phyloP scores from a whole-genome alignment of 1,284 basidiomycete species.

The Meira miltonrushii region DNA sequence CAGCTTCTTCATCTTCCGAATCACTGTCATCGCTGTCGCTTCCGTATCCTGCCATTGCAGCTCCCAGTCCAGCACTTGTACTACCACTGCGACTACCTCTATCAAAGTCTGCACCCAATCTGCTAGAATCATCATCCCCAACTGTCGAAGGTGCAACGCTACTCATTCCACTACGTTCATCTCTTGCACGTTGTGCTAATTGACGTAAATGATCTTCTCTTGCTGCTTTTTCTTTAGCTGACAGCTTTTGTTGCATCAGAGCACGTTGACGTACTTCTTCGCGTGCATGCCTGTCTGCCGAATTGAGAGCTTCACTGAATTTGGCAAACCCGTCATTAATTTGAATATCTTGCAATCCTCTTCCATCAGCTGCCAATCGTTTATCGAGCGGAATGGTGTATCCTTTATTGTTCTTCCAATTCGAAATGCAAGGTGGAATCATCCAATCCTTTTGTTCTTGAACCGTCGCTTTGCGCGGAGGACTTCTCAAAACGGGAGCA shows the following conservation, averaged over 20 bases:
- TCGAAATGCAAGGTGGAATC: slow-evolving; percentile 98
- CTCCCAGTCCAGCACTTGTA: slow-evolving; percentile 58
- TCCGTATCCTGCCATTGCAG: slow-evolving; percentile 70
- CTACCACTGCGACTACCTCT: slow-evolving; percentile 50
- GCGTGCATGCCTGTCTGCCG: slow-evolving; percentile 95
- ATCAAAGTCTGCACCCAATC: slow-evolving; percentile 21
- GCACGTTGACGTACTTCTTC: slow-evolving; percentile 94
- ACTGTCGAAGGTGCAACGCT: slow-evolving; percentile 44
- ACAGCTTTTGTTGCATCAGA: slow-evolving; percentile 95
- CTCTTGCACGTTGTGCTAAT: slow-evolving; percentile 87
- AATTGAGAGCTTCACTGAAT: slow-evolving; percentile 89
- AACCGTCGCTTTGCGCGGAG: slow-evolving; percentile 88
- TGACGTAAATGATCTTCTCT: slow-evolving; percentile 94
- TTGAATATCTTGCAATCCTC: slow-evolving; percentile 93
- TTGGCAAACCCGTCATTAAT: slow-evolving; percentile 99
- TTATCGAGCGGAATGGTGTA: slow-evolving; percentile 98
- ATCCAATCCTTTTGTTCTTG: slow-evolving; percentile 99
- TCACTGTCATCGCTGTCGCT: slow-evolving; percentile 26
- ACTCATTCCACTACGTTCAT: slow-evolving; percentile 76
- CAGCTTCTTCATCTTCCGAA: slow-evolving; percentile 69
- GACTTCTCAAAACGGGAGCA: slow-evolving; percentile 90
- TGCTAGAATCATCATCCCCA: slow-evolving; percentile 17
- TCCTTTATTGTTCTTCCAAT: slow-evolving; percentile 99
- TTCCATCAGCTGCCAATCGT: slow-evolving; percentile 91
- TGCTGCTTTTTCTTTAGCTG: slow-evolving; percentile 92